phyloP scores from a whole-genome alignment of 192 early-diverging fungal genomes.

The Radiomyces spectabilis region DNA sequence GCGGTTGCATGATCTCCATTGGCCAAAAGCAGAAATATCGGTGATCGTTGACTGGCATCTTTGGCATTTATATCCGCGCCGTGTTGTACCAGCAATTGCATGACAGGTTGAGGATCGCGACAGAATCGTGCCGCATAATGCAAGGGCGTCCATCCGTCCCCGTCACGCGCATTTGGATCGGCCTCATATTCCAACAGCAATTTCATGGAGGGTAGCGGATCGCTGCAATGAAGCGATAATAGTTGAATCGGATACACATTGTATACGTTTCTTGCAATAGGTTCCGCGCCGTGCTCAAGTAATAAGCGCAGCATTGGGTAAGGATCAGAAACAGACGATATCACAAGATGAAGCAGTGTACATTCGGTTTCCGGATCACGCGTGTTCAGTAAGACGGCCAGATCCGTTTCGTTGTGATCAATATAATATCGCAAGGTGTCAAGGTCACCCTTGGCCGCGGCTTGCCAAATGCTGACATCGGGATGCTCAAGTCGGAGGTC shows the following conservation, averaged over 20 bases:
- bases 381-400: slow-evolving; percentile 4
- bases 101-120: background rate
- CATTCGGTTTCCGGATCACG: slow-evolving; percentile 22
- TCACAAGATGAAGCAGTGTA: slow-evolving; percentile 19
- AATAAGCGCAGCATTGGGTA: slow-evolving; percentile 6
- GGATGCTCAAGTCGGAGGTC: no score
- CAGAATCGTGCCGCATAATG: slow-evolving; percentile 29
- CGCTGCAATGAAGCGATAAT: slow-evolving; percentile 7
- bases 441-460: slow-evolving; percentile 13
- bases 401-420: background rate
- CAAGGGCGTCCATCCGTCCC: slow-evolving; percentile 55
- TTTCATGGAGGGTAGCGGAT: background rate
- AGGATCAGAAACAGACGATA: slow-evolving; percentile 14
- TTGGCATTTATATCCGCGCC: slow-evolving; percentile 26
- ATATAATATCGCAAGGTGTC: slow-evolving; percentile 21
- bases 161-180: slow-evolving; percentile 50
- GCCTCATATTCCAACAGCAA: slow-evolving; percentile 30
- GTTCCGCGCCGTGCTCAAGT: slow-evolving; percentile 15
- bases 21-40: slow-evolving; percentile 21
- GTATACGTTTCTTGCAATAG: slow-evolving; percentile 12
- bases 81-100: slow-evolving; percentile 10
- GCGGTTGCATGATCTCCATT: slow-evolving; percentile 17
- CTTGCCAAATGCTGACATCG: slow-evolving; percentile 13
- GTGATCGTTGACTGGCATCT: slow-evolving; percentile 14
- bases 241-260: slow-evolving; percentile 14